Conservation (phyloP, 2,329 filamentous ascomycete species). For the Epichloe scottii region DNA sequence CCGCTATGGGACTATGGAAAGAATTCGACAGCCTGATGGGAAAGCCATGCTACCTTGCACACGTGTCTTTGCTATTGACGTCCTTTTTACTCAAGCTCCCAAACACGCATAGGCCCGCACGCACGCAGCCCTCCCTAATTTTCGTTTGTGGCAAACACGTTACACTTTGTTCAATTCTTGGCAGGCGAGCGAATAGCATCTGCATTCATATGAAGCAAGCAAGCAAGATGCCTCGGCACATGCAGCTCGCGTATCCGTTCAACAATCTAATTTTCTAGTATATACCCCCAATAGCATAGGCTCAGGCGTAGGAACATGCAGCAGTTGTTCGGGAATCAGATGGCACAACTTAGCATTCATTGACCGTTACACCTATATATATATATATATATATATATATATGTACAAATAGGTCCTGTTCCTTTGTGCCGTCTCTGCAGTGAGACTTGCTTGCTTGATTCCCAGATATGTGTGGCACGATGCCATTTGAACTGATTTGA, state of each 20-base stretch:
- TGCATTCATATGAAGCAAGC: not conserved
- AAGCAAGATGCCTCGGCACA: not conserved
- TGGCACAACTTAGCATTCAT: not conserved
- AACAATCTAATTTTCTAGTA: conserved; percentile 18
- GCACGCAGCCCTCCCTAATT: not conserved
- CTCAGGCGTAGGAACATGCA: not conserved
- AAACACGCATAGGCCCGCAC: not conserved
- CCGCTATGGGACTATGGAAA: too few relatives aligned
- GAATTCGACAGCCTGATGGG: not conserved
- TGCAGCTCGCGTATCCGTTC: conserved; percentile 3
- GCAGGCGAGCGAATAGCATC: not conserved
- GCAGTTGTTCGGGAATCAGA: not conserved
- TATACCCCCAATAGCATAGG: conserved; percentile 1
- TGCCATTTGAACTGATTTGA: too few relatives aligned
- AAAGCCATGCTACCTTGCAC: not conserved
- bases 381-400: too few relatives aligned
- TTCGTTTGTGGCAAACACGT: not conserved
- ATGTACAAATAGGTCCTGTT: too few relatives aligned
- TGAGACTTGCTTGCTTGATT: too few relatives aligned
- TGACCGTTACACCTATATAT: too few relatives aligned
- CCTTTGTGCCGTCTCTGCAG: not conserved
- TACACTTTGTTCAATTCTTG: not conserved
- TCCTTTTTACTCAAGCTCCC: not conserved
- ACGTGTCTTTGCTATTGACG: not conserved
- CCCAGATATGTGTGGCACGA: too few relatives aligned